Conservation (phyloP, 495 filamentous ascomycete species). For the Penicillium riverlandense region DNA sequence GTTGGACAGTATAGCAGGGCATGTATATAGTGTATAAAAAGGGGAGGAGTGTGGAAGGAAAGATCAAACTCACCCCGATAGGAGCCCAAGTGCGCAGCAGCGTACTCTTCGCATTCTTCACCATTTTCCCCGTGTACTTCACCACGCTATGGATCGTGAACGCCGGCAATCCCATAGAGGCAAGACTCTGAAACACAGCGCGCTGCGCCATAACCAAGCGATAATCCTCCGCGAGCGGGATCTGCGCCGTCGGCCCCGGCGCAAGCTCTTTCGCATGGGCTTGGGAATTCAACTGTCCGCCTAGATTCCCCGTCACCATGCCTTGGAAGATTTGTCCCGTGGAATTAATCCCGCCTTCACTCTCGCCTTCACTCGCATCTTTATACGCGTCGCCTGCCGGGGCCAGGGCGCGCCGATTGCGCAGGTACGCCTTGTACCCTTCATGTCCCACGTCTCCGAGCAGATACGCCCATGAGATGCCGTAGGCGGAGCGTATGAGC, state of each 20-base stretch:
- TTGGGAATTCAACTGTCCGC: constrained; percentile 6
- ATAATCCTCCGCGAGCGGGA: constrained; percentile 86
- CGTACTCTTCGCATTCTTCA: constrained; percentile 72
- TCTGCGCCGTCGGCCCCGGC: constrained; percentile 28
- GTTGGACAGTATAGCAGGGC: no score
- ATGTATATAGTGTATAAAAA: no score
- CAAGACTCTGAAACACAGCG: constrained; percentile 81
- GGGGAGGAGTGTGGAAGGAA: neutral
- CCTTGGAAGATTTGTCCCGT: constrained; percentile 25
- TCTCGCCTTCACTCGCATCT: constrained; percentile 22
- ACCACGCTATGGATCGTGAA: constrained; percentile 94
- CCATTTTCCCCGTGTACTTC: constrained; percentile 69
- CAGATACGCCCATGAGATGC: constrained; percentile 86
- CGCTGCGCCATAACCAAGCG: constrained; percentile 85
- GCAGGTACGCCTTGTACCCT: constrained; percentile 89
- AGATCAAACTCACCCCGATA: constrained; percentile 57
- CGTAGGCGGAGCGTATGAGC: constrained; percentile 78
- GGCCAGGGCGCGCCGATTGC: constrained; percentile 56
- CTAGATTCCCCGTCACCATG: constrained; percentile 34
- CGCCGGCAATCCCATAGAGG: constrained; percentile 89
- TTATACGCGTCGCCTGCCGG: constrained; percentile 36
- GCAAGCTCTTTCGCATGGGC: neutral
- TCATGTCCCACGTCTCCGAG: constrained; percentile 86
- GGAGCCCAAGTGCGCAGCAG: constrained; percentile 76
- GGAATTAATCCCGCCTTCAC: neutral